These are phyloP conservation scores for Crepidotus variabilis DNA, from an alignment of 768 basidiomycete species.

Conservation along the genomic window DNA sequence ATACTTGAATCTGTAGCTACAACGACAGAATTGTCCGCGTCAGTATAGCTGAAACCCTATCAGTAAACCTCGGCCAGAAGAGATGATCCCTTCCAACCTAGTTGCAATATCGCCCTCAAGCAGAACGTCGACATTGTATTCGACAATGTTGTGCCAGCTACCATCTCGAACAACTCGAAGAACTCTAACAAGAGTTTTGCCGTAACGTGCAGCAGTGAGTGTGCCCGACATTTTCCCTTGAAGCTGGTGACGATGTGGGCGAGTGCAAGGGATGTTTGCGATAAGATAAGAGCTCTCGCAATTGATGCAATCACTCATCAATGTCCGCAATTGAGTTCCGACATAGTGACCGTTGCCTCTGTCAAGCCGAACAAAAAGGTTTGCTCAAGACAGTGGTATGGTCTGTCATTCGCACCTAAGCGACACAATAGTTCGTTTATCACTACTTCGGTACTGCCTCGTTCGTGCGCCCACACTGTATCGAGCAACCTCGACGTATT, in stretches of 20 bases:
- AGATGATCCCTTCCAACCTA: constrained; percentile 41
- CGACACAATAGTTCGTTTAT: too few relatives aligned
- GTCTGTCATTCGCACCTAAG: too few relatives aligned
- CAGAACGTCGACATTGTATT: constrained; percentile 78
- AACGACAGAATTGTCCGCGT: constrained; percentile 84
- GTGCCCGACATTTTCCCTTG: constrained; percentile 6
- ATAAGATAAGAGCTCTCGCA: too few relatives aligned
- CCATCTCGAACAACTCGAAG: constrained; percentile 77
- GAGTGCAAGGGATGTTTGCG: too few relatives aligned
- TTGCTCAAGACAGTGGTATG: too few relatives aligned
- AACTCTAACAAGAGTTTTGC: constrained; percentile 87
- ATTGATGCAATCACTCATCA: too few relatives aligned
- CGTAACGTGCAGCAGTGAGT: constrained; percentile 60
- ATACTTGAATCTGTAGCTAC: constrained; percentile 91
- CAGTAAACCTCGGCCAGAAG: not conserved
- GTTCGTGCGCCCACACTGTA: too few relatives aligned
- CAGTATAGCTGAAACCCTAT: constrained; percentile 52
- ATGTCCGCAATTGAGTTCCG: too few relatives aligned
- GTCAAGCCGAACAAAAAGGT: too few relatives aligned
- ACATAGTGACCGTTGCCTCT: too few relatives aligned
- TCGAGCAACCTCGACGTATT: too few relatives aligned
- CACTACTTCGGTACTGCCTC: too few relatives aligned
- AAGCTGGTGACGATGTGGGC: not conserved
- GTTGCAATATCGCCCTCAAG: constrained; percentile 81
- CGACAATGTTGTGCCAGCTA: constrained; percentile 68